phyloP scores from a whole-genome alignment of 768 basidiomycete genomes.

The Boletus speciosus region DNA sequence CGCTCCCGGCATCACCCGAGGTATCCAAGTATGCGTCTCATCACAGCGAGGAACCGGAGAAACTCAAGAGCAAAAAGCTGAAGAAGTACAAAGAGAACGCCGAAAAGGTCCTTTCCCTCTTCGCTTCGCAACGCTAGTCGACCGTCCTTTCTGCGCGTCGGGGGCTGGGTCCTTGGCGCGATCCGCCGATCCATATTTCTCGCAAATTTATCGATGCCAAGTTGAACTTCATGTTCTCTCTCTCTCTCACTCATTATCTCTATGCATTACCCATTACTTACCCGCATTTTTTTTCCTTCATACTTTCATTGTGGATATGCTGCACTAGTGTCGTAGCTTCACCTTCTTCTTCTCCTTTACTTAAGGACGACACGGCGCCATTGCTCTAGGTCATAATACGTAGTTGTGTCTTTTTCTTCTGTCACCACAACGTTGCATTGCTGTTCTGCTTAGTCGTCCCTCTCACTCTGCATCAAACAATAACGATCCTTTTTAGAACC shows the following conservation, averaged over 20 bases:
- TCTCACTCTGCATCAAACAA: constrained; percentile 17
- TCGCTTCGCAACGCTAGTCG: constrained; percentile 64
- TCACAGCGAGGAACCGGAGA: constrained; percentile 47
- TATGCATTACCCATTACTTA: constrained; percentile 30
- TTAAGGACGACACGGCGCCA: constrained; percentile 26
- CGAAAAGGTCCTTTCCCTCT: constrained; percentile 80
- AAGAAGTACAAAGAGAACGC: constrained; percentile 87
- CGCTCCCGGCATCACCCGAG: constrained; percentile 28
- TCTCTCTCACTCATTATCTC: constrained; percentile 21
- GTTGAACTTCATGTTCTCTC: constrained; percentile 18
- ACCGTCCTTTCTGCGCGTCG: constrained; percentile 12
- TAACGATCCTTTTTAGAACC: constrained; percentile 26
- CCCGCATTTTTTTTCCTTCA: constrained; percentile 16
- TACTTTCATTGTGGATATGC: constrained; percentile 15
- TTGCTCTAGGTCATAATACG: constrained; percentile 29
- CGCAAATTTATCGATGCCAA: constrained; percentile 15
- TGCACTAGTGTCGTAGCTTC: constrained; percentile 23
- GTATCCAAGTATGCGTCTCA: constrained; percentile 30
- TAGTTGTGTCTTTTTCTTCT: constrained; percentile 19
- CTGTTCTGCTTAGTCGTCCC: constrained; percentile 26
- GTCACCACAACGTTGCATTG: constrained; percentile 30
- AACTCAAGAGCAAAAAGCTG: constrained; percentile 68
- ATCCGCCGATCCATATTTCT: constrained; percentile 13
- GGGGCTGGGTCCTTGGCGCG: constrained; percentile 26
- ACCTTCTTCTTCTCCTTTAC: constrained; percentile 8